A percentile compares a stretch with the other conserved stretches of the same genome.
These are phyloP conservation scores for Phaeosphaeria sp. DNA, from an alignment of 2,329 filamentous ascomycete genomes.

Conservation along the genomic window DNA sequence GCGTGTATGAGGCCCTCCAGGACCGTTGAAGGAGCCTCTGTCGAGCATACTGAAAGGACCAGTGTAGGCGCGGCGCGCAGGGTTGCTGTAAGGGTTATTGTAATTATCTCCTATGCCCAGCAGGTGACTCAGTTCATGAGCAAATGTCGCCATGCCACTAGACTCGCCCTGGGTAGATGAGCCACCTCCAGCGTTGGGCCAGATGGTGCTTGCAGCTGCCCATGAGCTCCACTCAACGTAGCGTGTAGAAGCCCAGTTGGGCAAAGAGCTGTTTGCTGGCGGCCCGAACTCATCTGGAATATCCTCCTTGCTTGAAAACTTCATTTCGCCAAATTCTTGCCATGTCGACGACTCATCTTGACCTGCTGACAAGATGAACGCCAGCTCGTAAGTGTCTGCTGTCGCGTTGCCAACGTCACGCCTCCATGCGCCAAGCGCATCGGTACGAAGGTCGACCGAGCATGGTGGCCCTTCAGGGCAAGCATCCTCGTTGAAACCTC, in stretches of 20 bases:
- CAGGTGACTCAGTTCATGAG: slow-evolving; percentile 61
- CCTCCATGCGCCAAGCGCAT: slow-evolving; percentile 59
- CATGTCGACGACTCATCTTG: slow-evolving; percentile 64
- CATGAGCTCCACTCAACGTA: slow-evolving; percentile 64
- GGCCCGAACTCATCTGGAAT: slow-evolving; percentile 60
- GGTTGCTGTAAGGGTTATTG: slow-evolving; percentile 60
- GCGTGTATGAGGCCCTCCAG: slow-evolving; percentile 60
- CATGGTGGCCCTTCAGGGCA: slow-evolving; percentile 56
- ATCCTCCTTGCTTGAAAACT: slow-evolving; percentile 56
- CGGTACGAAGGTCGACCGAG: slow-evolving; percentile 57
- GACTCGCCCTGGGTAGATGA: slow-evolving; percentile 63
- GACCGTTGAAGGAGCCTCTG: slow-evolving; percentile 61
- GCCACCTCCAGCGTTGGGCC: slow-evolving; percentile 62
- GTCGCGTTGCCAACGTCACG: slow-evolving; percentile 60
- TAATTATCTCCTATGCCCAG: slow-evolving; percentile 63
- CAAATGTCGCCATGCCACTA: slow-evolving; percentile 61
- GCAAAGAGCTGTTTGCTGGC: slow-evolving; percentile 50
- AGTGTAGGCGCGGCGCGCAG: slow-evolving; percentile 57
- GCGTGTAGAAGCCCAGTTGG: slow-evolving; percentile 58
- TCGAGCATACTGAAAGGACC: slow-evolving; percentile 63
- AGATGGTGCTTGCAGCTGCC: slow-evolving; percentile 59
- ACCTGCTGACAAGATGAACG: slow-evolving; percentile 62
- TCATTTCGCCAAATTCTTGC: slow-evolving; percentile 66
- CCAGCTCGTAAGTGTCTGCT: slow-evolving; percentile 58
- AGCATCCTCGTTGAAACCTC: slow-evolving; percentile 56